A percentile compares a stretch with the other conserved stretches of the same genome.
phyloP scores from a whole-genome alignment of 805 yeast genomes.

The Monosporozyma servazzii region DNA sequence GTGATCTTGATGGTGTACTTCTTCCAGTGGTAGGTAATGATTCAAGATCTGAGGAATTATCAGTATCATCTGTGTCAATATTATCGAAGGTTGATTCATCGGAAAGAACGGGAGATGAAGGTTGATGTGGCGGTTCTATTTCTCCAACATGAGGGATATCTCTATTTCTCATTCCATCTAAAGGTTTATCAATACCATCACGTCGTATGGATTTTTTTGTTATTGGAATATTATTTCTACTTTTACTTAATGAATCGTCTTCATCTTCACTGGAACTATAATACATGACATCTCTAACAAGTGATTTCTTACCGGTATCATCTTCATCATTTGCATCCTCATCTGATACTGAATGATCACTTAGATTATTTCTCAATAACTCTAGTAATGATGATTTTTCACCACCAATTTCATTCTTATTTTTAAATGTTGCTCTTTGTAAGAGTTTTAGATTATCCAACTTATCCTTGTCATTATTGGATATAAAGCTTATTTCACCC shows the following conservation, averaged over 20 bases:
- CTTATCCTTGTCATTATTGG: constrained; percentile 2
- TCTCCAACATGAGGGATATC: background rate
- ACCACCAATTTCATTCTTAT: background rate
- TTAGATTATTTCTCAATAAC: background rate
- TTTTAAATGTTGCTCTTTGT: background rate
- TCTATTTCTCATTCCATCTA: background rate
- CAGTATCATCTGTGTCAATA: background rate
- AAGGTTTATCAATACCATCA: background rate
- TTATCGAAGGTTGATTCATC: background rate
- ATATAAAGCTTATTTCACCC: background rate
- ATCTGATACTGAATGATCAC: background rate
- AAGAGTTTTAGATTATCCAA: constrained; percentile 1
- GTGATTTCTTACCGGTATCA: background rate
- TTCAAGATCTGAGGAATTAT: background rate
- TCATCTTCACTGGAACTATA: constrained; percentile 1
- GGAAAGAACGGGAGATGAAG: background rate
- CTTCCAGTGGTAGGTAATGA: background rate
- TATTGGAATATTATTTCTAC: constrained; percentile 37
- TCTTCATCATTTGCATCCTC: background rate
- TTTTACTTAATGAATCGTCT: background rate
- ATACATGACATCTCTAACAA: background rate
- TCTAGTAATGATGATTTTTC: background rate
- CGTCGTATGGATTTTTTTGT: background rate
- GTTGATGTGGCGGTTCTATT: background rate
- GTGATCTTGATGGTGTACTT: background rate